Percentiles rank a stretch among this genome's conserved stretches.
phyloP scores from a whole-genome alignment of 495 filamentous ascomycete species.

The Aspergillus haitiensis region DNA sequence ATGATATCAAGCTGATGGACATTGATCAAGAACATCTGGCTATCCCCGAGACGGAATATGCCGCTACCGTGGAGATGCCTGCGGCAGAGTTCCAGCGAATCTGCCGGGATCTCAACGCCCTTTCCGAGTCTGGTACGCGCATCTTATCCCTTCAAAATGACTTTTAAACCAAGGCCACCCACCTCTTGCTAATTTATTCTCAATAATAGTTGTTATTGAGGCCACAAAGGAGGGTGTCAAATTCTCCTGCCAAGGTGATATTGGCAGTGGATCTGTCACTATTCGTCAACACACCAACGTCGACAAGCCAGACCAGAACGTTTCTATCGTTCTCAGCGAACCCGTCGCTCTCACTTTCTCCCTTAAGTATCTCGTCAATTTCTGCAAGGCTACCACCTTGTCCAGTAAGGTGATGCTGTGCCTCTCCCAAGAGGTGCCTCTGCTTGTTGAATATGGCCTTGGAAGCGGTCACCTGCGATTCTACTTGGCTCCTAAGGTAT shows the following conservation, averaged over 20 bases:
- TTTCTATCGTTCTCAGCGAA: slow-evolving; percentile 87
- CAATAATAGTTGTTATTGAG: slow-evolving; percentile 78
- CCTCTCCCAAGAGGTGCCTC: slow-evolving; percentile 92
- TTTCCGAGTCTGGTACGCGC: slow-evolving; percentile 87
- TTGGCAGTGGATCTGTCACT: slow-evolving; percentile 90
- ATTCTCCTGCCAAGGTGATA: slow-evolving; percentile 92
- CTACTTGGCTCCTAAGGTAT: slow-evolving; percentile 96
- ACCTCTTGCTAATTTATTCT: background rate
- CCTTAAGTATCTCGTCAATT: slow-evolving; percentile 99
- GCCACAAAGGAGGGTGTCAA: slow-evolving; percentile 96
- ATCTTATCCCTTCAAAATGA: background rate
- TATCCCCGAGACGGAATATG: slow-evolving; percentile 97
- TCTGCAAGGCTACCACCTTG: slow-evolving; percentile 94
- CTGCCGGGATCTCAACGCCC: slow-evolving; percentile 81
- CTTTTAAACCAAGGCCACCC: background rate
- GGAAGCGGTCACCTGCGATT: slow-evolving; percentile 90
- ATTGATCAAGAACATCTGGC: slow-evolving; percentile 99
- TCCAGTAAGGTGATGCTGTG: slow-evolving; percentile 83
- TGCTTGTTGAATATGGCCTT: slow-evolving; percentile 89
- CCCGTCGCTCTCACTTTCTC: slow-evolving; percentile 96
- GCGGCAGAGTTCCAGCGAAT: slow-evolving; percentile 90
- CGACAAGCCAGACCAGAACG: slow-evolving; percentile 83
- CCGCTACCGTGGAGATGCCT: slow-evolving; percentile 87
- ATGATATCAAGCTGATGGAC: slow-evolving; percentile 99
- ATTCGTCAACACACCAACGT: slow-evolving; percentile 86